Conservation (phyloP, 2,329 filamentous ascomycete species). For the Rhexocercosporidium sp. region DNA sequence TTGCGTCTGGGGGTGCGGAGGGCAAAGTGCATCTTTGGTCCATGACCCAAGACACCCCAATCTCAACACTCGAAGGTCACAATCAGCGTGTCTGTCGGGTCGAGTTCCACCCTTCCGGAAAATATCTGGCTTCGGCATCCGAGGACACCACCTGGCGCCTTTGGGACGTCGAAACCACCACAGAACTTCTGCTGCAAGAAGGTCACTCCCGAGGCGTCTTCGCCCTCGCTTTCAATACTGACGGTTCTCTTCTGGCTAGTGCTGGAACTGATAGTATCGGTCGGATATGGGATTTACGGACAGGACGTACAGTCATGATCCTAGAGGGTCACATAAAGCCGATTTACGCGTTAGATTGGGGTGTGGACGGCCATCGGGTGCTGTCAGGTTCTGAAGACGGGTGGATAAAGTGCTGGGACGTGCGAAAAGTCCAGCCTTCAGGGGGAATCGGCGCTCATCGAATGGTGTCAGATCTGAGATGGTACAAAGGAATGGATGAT, state of each 20-base stretch:
- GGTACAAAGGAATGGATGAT: conserved; percentile 89
- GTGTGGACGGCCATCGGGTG: conserved; percentile 86
- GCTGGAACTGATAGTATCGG: conserved; percentile 96
- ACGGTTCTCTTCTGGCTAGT: conserved; percentile 88
- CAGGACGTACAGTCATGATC: conserved; percentile 93
- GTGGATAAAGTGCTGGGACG: conserved; percentile 98
- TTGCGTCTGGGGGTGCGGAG: conserved; percentile 90
- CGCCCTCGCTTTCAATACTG: conserved; percentile 84
- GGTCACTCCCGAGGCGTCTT: conserved; percentile 95
- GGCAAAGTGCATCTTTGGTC: conserved; percentile 91
- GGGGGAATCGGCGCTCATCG: conserved; percentile 90
- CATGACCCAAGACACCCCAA: conserved; percentile 80
- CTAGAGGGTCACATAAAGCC: conserved; percentile 87
- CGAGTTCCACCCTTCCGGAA: conserved; percentile 92
- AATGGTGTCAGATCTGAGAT: conserved; percentile 89
- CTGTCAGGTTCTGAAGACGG: conserved; percentile 92
- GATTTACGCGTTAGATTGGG: conserved; percentile 93
- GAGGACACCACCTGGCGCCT: conserved; percentile 97
- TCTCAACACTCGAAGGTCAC: conserved; percentile 83
- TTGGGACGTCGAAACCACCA: conserved; percentile 89
- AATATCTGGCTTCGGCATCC: conserved; percentile 88
- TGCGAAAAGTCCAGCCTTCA: conserved; percentile 83
- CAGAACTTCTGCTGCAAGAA: conserved; percentile 87
- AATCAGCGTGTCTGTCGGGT: conserved; percentile 86
- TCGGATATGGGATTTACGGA: conserved; percentile 92